Base-by-base conservation (phyloP, 352 stramenopile species). In the Thraustochytrium striatum region DNA sequence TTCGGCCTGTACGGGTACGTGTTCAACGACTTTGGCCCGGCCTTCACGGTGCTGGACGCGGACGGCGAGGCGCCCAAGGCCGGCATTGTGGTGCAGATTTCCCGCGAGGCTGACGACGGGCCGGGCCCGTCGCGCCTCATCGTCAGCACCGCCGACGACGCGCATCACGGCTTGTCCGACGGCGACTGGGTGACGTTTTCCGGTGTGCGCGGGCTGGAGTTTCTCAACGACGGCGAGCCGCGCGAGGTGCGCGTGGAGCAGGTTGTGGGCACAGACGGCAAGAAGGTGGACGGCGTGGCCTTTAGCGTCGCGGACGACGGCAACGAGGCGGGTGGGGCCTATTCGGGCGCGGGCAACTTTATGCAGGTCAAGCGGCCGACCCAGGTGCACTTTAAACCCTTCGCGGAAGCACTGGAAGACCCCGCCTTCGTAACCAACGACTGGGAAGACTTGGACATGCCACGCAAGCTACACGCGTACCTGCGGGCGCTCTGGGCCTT, bases 311-410 rank as follows among this genome's bases (percentile, higher is more conserved):
- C 98, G 87, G 87, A 98, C 25, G 89, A 94, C 55, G 82, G 88
- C 58, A 95, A 83, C 83, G 87, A 85, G 43, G 87, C 89, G 47
- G n/a, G n/a, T n/a, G 84, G 83, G 19, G 89, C 87, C 1, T 87
- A 95, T 61, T 95, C 57, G 11, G 50, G 72, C 53, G 72, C 55
- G 8, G 72, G 72, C 8, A 36, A 81, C 39, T 81, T 73, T 35
- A n/a, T 89, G 19, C 94, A 99, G 85, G 91, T 98, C 11, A 99
- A 99, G 86, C 92, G 96, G 83, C 92, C 95, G 0, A 79, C 93
- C 5, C 93, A 89, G 3, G 83, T 98, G 25, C 88, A 89, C n/a
- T 98, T 98, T 86, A 90, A 95, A 82, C 84, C 88, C 13, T 86
- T 98, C 41, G 82, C 84, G 39, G 90, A 92, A 55, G 89, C 92